Evolutionary conservation across 768 basidiomycete species (phyloP), one percentile per base, ranked within the genome.

Genomic region (Lactarius pseudohatsudake): DNA sequence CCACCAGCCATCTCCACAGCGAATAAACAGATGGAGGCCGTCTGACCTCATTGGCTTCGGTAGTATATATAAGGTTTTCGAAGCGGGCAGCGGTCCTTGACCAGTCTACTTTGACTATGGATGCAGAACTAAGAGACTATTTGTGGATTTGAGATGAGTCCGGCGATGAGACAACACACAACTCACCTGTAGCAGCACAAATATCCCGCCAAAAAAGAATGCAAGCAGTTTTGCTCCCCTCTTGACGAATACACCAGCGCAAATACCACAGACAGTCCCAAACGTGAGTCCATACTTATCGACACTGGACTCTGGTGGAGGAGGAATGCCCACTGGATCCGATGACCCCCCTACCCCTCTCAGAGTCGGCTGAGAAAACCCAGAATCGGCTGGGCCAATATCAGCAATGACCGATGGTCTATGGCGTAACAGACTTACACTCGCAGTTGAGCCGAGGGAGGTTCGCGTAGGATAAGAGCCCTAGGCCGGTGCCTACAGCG

Each of bases 221-320:
- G 95, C 96, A 13, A 89, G 76, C 2, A 85, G 81, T 75, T 89
- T 92, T 9, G 89, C 85, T n/a, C 96, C 96, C 76, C 96, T 98
- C 79, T 97, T 98, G 71, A 96, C 81, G 74, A 98, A 98, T 0
- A 98, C 83, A 0, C 96, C 96, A 0, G 93, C 87, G 72, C 94
- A 97, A 50, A 98, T 74, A 0, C 96, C 96, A 64, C 88, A 85
- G 0, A 91, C 87, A 5, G 94, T 92, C 13, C 96, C 96, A 74
- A 98, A 98, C 0, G 87, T 81, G 32, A 98, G 84, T 70, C 96
- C 89, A 73, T 89, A 89, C 22, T 86, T 64, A 62, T 87, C 91
- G n/a, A 97, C 80, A 0, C 86, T 82, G n/a, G 94, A 94, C 55
- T 77, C 70, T 2, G 90, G 90, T 3, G 83, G 87, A 16, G 86